Evolutionary conservation across 768 basidiomycete species (phyloP).

Genomic region (Boletales sp.): DNA sequence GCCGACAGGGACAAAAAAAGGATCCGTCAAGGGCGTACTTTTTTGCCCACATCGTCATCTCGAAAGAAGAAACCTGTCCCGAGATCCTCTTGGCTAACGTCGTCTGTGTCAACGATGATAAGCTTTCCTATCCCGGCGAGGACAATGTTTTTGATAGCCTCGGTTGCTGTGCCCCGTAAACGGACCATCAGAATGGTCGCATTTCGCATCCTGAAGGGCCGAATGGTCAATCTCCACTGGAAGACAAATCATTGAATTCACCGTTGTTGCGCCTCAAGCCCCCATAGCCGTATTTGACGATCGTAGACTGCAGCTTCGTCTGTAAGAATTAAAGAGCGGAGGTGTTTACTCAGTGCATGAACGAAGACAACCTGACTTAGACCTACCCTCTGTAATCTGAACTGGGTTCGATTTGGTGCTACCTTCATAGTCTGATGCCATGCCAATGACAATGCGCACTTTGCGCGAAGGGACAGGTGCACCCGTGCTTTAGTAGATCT

Average conservation of each 20-base stretch:
- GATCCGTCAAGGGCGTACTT: slow-evolving; percentile 44
- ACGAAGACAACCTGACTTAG: slow-evolving; percentile 4
- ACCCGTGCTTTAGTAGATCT: not conserved
- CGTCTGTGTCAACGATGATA: slow-evolving; percentile 74
- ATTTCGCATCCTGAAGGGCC: slow-evolving; percentile 75
- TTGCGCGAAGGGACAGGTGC: not conserved
- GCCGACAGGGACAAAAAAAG: not conserved
- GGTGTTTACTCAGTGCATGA: not conserved
- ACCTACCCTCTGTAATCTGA: slow-evolving; percentile 65
- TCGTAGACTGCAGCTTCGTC: slow-evolving; percentile 88
- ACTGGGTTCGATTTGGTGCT: slow-evolving; percentile 37
- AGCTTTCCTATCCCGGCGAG: slow-evolving; percentile 92
- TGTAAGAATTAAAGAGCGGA: slow-evolving; percentile 14
- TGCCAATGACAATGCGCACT: not conserved
- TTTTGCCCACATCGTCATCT: slow-evolving; percentile 88
- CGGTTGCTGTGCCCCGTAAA: slow-evolving; percentile 82
- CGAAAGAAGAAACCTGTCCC: slow-evolving; percentile 92
- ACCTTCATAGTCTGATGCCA: slow-evolving; percentile 26
- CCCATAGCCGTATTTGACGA: slow-evolving; percentile 97
- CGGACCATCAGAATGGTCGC: slow-evolving; percentile 83
- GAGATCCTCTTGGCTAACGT: slow-evolving; percentile 80
- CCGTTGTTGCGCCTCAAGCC: slow-evolving; percentile 96
- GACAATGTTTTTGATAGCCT: slow-evolving; percentile 96
- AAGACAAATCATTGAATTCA: slow-evolving; percentile 28
- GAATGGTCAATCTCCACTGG: slow-evolving; percentile 8